phyloP scores from a whole-genome alignment of 352 stramenopile species.

The Phytophthora rubi region DNA sequence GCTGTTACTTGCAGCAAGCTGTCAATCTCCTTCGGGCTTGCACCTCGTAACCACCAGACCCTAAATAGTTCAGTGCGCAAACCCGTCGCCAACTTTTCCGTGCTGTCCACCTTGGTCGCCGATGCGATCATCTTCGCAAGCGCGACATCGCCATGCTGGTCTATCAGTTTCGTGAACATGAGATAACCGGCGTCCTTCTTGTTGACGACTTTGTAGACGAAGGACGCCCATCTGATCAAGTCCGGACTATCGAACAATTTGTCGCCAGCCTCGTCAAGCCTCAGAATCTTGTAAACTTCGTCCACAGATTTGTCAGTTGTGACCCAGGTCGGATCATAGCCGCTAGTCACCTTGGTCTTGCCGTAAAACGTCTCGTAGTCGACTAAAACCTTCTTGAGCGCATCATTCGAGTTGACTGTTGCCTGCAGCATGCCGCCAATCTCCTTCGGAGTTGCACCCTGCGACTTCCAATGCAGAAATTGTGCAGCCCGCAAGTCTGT shows the following conservation, averaged over 20 bases:
- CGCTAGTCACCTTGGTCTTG: neutral
- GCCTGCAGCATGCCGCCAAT: conserved; percentile 2
- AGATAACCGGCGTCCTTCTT: neutral
- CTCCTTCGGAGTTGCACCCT: neutral
- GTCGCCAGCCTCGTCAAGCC: neutral
- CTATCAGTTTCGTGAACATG: neutral
- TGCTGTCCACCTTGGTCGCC: neutral
- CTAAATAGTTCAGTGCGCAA: neutral
- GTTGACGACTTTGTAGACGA: neutral
- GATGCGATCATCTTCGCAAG: conserved; percentile 3
- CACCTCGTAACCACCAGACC: too few species aligned
- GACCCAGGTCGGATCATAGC: neutral
- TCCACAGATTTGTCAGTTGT: neutral
- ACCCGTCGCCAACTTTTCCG: conserved; percentile 2
- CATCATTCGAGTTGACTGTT: neutral
- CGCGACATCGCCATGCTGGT: neutral
- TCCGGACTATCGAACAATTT: neutral
- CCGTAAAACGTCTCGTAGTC: conserved; percentile 11
- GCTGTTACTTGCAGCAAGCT: too few species aligned
- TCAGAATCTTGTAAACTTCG: neutral
- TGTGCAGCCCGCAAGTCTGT: conserved; percentile 2
- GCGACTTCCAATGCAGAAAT: neutral
- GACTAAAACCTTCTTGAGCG: conserved; percentile 2
- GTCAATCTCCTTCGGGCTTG: too few species aligned
- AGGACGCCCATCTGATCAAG: neutral